These are phyloP conservation scores for Citeromyces nyonsensis DNA, from an alignment of 805 yeast genomes.

Conservation along the genomic window DNA sequence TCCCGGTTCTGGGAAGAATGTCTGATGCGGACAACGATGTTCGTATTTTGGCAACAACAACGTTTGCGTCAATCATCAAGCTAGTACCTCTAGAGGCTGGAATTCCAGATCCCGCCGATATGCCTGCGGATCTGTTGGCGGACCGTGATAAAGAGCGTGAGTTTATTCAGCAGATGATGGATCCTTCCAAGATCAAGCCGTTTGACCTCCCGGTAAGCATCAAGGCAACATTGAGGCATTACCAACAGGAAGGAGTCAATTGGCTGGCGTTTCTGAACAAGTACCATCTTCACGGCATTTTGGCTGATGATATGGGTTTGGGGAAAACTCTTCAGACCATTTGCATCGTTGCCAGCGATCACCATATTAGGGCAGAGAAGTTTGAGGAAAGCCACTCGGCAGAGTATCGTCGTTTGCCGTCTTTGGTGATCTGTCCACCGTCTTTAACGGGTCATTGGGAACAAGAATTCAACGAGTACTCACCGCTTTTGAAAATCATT, in stretches of 20 bases:
- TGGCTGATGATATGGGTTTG: conserved; percentile 98
- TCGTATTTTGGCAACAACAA: conserved; percentile 83
- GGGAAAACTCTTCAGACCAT: conserved; percentile 96
- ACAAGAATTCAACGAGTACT: conserved; percentile 79
- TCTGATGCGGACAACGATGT: conserved; percentile 85
- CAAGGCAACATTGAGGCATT: conserved; percentile 82
- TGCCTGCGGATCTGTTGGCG: conserved; percentile 68
- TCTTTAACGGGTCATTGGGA: conserved; percentile 99
- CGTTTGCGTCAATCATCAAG: conserved; percentile 92
- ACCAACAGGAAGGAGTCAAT: conserved; percentile 97
- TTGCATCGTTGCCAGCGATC: conserved; percentile 94
- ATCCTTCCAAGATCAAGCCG: conserved; percentile 77
- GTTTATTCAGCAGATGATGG: conserved; percentile 95
- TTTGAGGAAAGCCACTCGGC: conserved; percentile 40
- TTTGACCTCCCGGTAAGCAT: conserved; percentile 84
- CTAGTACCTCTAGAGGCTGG: conserved; percentile 96
- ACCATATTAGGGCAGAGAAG: conserved; percentile 66
- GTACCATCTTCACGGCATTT: conserved; percentile 90
- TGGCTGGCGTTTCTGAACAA: conserved; percentile 94
- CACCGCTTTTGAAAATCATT: conserved; percentile 70
- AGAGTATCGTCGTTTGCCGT: conserved; percentile 65
- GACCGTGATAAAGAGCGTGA: conserved; percentile 93
- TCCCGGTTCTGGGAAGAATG: conserved; percentile 95
- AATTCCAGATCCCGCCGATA: conserved; percentile 85
- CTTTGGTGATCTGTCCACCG: conserved; percentile 90